Evolutionary conservation across 495 filamentous ascomycete genomes (phyloP).

Genomic region (Lindgomyces ingoldianus): DNA sequence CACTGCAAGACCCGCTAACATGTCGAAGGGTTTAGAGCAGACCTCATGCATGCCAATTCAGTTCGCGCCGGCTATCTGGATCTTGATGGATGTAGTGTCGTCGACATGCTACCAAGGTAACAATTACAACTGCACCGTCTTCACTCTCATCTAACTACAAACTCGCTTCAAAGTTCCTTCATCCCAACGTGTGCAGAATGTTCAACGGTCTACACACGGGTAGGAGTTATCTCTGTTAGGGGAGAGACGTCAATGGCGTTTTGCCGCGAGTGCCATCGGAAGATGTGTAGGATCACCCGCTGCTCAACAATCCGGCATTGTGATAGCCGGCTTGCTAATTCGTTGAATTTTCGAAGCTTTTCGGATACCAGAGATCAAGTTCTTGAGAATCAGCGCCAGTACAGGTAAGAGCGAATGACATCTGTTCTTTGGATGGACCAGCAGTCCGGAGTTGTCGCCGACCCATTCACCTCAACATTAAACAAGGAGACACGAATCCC

Average conservation of each 20-base stretch:
- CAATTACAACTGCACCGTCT: background rate
- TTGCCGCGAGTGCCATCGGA: constrained; percentile 79
- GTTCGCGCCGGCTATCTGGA: constrained; percentile 82
- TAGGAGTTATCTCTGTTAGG: constrained; percentile 69
- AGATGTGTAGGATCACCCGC: constrained; percentile 57
- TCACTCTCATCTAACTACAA: background rate
- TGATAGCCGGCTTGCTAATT: background rate
- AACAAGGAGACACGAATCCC: background rate
- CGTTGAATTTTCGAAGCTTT: constrained; percentile 50
- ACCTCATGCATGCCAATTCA: constrained; percentile 76
- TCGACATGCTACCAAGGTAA: constrained; percentile 73
- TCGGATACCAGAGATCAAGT: constrained; percentile 76
- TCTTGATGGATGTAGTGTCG: constrained; percentile 71
- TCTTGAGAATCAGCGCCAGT: constrained; percentile 67
- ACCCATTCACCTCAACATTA: background rate
- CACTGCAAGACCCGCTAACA: constrained; percentile 5
- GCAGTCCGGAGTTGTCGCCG: background rate
- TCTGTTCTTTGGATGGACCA: background rate
- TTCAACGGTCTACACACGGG: constrained; percentile 64
- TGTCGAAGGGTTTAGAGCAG: constrained; percentile 62
- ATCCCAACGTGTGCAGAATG: constrained; percentile 80
- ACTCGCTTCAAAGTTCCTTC: constrained; percentile 62
- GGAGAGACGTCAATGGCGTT: constrained; percentile 76
- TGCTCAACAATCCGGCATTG: background rate
- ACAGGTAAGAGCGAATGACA: constrained; percentile 41